Evolutionary conservation across 805 yeast genomes (phyloP).

Genomic region (Yueomyces sp.): DNA sequence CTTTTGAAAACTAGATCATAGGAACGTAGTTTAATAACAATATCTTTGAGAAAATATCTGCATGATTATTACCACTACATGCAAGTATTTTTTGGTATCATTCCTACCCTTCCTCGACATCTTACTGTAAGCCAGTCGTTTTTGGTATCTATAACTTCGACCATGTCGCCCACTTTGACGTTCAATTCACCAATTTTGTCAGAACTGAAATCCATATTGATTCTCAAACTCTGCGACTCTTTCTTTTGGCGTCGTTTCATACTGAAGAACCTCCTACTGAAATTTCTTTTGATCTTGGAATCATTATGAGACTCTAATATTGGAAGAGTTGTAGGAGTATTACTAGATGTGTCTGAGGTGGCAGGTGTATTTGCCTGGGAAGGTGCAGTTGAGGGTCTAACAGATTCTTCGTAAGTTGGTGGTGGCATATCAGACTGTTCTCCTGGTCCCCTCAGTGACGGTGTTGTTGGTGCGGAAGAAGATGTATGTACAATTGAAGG

Average conservation of each 20-base stretch:
- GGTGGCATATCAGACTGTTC: too few species aligned
- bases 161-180: background rate
- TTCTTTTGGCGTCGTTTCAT: background rate
- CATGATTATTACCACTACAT: too few species aligned
- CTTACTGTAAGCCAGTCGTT: background rate
- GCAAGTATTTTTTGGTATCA: background rate
- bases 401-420: too few species aligned
- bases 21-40: too few species aligned
- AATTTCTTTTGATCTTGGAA: background rate
- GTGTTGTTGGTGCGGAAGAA: too few species aligned
- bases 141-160: background rate
- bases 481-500: too few species aligned
- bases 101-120: background rate
- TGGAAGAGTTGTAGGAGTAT: background rate
- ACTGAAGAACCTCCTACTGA: background rate
- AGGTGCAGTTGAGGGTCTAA: background rate
- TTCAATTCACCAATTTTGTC: background rate
- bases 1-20: too few species aligned
- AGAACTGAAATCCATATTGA: background rate
- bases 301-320: background rate
- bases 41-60: too few species aligned
- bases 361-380: background rate
- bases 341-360: background rate
- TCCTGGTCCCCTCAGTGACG: too few species aligned
- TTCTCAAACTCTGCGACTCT: background rate